Evolutionary conservation across 1,284 basidiomycete genomes (phyloP), one percentile per base, ranked within the genome.

Genomic region (Pulveroboletus sp.): DNA sequence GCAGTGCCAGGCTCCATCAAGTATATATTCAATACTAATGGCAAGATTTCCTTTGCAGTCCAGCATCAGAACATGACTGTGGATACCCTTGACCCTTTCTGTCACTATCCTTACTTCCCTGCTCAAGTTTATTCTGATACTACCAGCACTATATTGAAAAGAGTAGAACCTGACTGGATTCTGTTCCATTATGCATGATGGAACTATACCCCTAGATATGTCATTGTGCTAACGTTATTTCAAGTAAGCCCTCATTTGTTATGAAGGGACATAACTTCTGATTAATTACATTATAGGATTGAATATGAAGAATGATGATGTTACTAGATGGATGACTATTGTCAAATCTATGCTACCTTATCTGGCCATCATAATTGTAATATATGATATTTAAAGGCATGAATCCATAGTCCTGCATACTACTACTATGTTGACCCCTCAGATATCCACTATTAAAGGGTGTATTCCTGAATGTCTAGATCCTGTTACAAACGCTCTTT

Each of bases 21-120:
- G 35, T 58, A 58, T 35, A 58, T 58, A 45, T 58, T 57, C 24
- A 28, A 18, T 11, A 42, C 25, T 12, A 20, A 57, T 18, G 14
- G 44, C 15, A 50, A 46, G 35, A 51, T 58, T 14, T 56, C 2
- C 6, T 51, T 57, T 43, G 49, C 35, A 15, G 48, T 58, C 12
- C 54, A 57, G 18, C 17, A 17, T 14, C 36, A 38, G 9, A 38
- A 38, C n/a, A 8, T n/a, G 5, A 9, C 18, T n/a, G 9, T 17
- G 2, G 36, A 38, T 38, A 38, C 36, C 6, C 4, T 38, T 2
- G 18, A 38, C 4, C 36, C 5, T 8, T 38, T 20, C 18, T 9
- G 17, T 38, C n/a, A 38, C 36, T 38, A 38, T 8, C 36, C 8
- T 8, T n/a, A 38, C n/a, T 38, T 38, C n/a, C n/a, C 36, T n/a